phyloP scores from a whole-genome alignment of 2,329 filamentous ascomycete genomes.

The Septoria linicola region DNA sequence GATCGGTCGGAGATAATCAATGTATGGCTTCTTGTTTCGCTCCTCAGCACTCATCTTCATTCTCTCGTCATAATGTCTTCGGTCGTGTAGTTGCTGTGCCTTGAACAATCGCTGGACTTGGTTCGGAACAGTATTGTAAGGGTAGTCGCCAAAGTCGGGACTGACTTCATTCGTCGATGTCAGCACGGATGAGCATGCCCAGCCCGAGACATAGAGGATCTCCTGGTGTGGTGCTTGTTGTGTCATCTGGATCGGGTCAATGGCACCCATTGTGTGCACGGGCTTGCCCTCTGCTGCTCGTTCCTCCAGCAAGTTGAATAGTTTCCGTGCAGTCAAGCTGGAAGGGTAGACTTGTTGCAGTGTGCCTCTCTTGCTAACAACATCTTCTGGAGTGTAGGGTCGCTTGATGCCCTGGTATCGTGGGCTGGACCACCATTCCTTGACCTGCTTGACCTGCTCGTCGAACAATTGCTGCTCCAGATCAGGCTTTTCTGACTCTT shows the following conservation, averaged over 20 bases:
- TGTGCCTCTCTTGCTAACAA: slow-evolving; percentile 88
- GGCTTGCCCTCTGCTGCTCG: slow-evolving; percentile 76
- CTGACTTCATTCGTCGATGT: slow-evolving; percentile 97
- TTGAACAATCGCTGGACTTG: slow-evolving; percentile 96
- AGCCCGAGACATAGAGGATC: slow-evolving; percentile 92
- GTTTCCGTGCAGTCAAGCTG: slow-evolving; percentile 90
- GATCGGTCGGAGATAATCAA: slow-evolving; percentile 91
- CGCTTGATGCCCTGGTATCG: slow-evolving; percentile 87
- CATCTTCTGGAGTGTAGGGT: slow-evolving; percentile 84
- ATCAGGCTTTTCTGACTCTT: slow-evolving; percentile 70
- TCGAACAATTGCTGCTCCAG: slow-evolving; percentile 85
- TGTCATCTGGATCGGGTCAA: slow-evolving; percentile 99
- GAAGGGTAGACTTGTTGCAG: slow-evolving; percentile 86
- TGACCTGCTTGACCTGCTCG: slow-evolving; percentile 78
- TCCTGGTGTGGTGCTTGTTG: slow-evolving; percentile 96
- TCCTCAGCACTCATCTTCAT: slow-evolving; percentile 73
- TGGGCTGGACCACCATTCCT: slow-evolving; percentile 85
- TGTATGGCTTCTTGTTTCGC: slow-evolving; percentile 73
- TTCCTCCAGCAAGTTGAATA: slow-evolving; percentile 85
- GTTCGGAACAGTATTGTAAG: slow-evolving; percentile 98
- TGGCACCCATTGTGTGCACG: slow-evolving; percentile 95
- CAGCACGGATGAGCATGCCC: slow-evolving; percentile 92
- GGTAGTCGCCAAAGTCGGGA: slow-evolving; percentile 96
- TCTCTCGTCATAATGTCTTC: slow-evolving; percentile 87
- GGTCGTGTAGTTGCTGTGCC: slow-evolving; percentile 93